Evolutionary conservation across 176 grass and related monocot genomes (phyloP).

Genomic region (Oryza australiensis): DNA sequence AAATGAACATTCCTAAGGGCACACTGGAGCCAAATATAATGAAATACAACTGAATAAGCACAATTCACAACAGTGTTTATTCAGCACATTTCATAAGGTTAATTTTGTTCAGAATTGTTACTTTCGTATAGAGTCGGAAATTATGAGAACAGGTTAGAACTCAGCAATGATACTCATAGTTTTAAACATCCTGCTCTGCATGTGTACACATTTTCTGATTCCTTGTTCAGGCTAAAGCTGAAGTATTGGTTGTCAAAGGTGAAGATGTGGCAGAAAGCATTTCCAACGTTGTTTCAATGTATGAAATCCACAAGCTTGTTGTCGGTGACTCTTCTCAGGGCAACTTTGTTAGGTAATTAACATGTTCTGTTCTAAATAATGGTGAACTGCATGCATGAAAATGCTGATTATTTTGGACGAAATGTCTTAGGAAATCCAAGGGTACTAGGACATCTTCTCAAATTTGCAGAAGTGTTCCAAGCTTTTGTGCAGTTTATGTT

Average conservation of each 20-base stretch:
- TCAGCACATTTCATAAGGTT: not conserved
- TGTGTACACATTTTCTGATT: not conserved
- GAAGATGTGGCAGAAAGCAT: conserved; percentile 51
- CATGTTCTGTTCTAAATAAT: not conserved
- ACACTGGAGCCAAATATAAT: not conserved
- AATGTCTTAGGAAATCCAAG: conserved; percentile 47
- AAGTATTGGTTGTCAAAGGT: conserved; percentile 55
- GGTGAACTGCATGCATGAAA: conserved; percentile 17
- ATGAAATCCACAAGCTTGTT: conserved; percentile 51
- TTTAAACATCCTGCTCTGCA: conserved; percentile 4
- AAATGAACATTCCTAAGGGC: conserved; percentile 16
- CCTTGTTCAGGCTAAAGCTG: conserved; percentile 49
- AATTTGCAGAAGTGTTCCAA: conserved; percentile 47
- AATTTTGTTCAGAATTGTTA: not conserved
- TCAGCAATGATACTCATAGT: not conserved
- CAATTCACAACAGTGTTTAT: not conserved
- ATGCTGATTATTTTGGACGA: conserved; percentile 14
- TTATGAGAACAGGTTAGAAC: not conserved
- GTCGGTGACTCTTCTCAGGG: conserved; percentile 52
- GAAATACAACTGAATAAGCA: not conserved
- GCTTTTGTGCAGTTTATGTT: conserved; percentile 55
- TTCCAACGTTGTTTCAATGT: conserved; percentile 43
- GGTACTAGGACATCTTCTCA: conserved; percentile 30
- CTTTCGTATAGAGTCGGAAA: not conserved
- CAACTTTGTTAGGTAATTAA: conserved; percentile 45